Percentiles rank a stretch among this genome's conserved stretches.
Conservation (phyloP, 2,329 filamentous ascomycete species). For the Macrophomina pseudophaseolina region DNA sequence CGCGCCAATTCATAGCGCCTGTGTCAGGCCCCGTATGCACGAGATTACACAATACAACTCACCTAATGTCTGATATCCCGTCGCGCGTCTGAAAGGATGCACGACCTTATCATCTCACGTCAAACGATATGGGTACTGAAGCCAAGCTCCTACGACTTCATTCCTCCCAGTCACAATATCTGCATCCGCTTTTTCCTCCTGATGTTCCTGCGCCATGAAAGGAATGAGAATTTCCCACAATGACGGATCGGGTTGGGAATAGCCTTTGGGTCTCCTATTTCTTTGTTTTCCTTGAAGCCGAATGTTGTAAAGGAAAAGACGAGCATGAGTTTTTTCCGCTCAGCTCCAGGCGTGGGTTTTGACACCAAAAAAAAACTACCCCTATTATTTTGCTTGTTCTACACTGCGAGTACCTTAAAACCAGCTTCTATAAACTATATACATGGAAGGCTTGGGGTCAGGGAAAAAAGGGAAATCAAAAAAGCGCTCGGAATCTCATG, state of each 20-base stretch:
- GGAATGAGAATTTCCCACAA: background rate
- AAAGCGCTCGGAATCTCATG: too few relatives aligned
- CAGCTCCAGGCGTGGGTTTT: too few relatives aligned
- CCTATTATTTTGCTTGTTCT: background rate
- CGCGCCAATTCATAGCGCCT: background rate
- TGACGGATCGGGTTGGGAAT: background rate
- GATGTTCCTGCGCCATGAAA: conserved; percentile 11
- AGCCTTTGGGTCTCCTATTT: background rate
- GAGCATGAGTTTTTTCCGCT: too few relatives aligned
- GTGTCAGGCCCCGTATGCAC: background rate
- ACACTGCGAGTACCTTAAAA: background rate
- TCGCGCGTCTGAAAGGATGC: background rate
- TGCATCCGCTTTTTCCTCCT: background rate
- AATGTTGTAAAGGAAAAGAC: too few relatives aligned
- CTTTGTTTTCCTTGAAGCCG: background rate
- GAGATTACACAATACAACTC: conserved; percentile 10
- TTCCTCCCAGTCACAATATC: conserved; percentile 10
- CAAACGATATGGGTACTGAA: background rate
- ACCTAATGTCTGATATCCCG: conserved; percentile 25
- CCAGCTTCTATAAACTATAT: background rate
- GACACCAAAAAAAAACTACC: too few relatives aligned
- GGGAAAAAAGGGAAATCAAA: background rate
- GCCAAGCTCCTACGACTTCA: background rate
- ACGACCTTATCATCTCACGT: conserved; percentile 17
- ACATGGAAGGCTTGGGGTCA: background rate